Conservation (phyloP, 495 filamentous ascomycete genomes). For the Copromyces sp. region DNA sequence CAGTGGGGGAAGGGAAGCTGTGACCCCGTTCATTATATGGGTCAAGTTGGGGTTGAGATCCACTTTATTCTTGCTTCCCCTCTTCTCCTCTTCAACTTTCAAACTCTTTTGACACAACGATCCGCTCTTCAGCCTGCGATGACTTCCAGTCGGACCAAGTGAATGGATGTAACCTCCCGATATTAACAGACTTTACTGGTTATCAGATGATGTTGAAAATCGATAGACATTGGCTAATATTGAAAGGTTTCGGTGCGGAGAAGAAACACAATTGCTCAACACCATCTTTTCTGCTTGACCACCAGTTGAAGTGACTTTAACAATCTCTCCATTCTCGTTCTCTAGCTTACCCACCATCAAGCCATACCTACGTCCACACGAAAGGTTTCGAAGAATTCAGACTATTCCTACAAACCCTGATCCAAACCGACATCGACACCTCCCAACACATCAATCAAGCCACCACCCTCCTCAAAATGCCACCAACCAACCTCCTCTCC, state of each 20-base stretch:
- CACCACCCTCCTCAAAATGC: slow-evolving; percentile 17
- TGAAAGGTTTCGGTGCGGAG: not conserved
- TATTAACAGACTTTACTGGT: not conserved
- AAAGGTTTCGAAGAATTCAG: not conserved
- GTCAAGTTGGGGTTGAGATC: not conserved
- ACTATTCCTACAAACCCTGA: not conserved
- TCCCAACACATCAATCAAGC: not conserved
- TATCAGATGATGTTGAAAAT: not conserved
- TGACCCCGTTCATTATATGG: not conserved
- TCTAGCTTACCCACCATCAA: not conserved
- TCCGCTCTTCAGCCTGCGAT: not conserved
- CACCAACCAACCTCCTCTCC: slow-evolving; percentile 43
- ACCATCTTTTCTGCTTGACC: not conserved
- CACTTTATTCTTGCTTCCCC: not conserved
- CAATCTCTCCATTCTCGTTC: not conserved
- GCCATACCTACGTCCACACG: not conserved
- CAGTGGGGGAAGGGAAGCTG: not conserved
- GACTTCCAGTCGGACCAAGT: not conserved
- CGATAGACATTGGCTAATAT: not conserved
- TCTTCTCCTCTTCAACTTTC: not conserved
- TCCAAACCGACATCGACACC: not conserved
- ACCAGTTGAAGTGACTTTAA: not conserved
- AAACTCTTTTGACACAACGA: not conserved
- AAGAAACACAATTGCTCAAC: not conserved
- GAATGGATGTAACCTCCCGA: not conserved